A percentile compares a stretch with the other conserved stretches of the same genome.
Conservation (phyloP, 352 stramenopile genomes). For the Pythium brassicae region DNA sequence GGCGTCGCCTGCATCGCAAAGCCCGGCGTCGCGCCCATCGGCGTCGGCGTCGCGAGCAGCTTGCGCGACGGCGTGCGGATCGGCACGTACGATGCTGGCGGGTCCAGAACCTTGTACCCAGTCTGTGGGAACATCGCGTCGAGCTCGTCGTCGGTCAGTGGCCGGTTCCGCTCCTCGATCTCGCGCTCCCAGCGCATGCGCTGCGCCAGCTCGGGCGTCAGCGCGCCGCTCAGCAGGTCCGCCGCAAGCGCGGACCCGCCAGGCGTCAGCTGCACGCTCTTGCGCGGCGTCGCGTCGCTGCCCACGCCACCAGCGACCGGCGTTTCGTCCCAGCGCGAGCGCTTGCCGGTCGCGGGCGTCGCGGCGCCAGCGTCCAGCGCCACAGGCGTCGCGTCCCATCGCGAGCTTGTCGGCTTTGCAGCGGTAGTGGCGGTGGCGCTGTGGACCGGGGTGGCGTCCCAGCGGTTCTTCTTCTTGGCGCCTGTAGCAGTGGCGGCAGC, state of each 20-base stretch:
- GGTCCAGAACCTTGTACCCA: conserved; percentile 95
- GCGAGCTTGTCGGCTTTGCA: conserved; percentile 33
- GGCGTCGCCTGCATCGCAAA: conserved; percentile 86
- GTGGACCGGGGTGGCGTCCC: conserved; percentile 74
- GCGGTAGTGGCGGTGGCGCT: conserved; percentile 21
- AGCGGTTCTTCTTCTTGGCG: conserved; percentile 77
- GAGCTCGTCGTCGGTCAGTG: conserved; percentile 95
- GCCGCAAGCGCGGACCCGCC: conserved; percentile 49
- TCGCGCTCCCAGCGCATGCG: conserved; percentile 93
- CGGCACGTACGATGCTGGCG: conserved; percentile 94
- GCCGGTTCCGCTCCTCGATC: conserved; percentile 96
- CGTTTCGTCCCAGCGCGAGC: conserved; percentile 97
- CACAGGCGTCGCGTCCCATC: conserved; percentile 94
- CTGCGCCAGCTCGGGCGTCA: conserved; percentile 91
- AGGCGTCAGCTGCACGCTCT: conserved; percentile 62
- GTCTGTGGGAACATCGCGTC: conserved; percentile 95
- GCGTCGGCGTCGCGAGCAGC: conserved; percentile 94
- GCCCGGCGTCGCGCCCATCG: conserved; percentile 89
- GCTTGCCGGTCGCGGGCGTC: conserved; percentile 73
- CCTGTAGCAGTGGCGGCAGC: conserved; percentile 18
- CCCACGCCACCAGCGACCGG: conserved; percentile 51
- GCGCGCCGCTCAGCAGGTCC: conserved; percentile 55
- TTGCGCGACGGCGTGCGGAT: conserved; percentile 94
- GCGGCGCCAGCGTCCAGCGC: conserved; percentile 30
- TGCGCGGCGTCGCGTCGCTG: conserved; percentile 46